A percentile compares a stretch with the other conserved stretches of the same genome.
Evolutionary conservation across 1,284 basidiomycete species (phyloP).

Genomic region (Ustilago curta): DNA sequence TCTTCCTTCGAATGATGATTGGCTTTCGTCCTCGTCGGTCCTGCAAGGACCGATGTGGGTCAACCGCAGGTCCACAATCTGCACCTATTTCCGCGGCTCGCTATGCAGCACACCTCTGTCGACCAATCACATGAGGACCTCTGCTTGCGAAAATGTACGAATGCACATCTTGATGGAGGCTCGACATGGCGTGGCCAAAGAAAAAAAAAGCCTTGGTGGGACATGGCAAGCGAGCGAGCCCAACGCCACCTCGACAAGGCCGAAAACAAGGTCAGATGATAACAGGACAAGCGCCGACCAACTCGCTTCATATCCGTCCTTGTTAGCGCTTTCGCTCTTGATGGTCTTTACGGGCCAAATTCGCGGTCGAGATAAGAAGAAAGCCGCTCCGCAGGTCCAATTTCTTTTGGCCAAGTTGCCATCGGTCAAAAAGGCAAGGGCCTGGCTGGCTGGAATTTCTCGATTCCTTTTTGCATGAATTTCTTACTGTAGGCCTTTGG

Average conservation of each 20-base stretch:
- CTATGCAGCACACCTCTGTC: too few species aligned
- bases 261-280: constrained; percentile 9
- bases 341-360: constrained; percentile 17
- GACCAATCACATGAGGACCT: too few species aligned
- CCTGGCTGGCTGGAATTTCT: not conserved
- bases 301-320: too few species aligned
- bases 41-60: too few species aligned
- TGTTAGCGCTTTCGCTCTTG: constrained; percentile 18
- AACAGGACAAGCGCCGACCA: constrained; percentile 1
- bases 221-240: too few species aligned
- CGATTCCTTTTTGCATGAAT: too few species aligned
- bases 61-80: too few species aligned
- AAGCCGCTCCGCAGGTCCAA: too few species aligned
- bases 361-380: not conserved
- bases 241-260: not conserved
- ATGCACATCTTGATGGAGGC: not conserved
- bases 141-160: too few species aligned
- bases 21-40: not conserved
- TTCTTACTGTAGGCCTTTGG: too few species aligned
- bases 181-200: not conserved
- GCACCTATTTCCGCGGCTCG: too few species aligned
- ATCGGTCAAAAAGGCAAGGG: not conserved
- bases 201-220: not conserved
- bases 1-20: constrained; percentile 5
- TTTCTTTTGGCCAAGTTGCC: not conserved